Evolutionary conservation across 169 alveolate species (phyloP).

Genomic region (Miamiensis avidus): DNA sequence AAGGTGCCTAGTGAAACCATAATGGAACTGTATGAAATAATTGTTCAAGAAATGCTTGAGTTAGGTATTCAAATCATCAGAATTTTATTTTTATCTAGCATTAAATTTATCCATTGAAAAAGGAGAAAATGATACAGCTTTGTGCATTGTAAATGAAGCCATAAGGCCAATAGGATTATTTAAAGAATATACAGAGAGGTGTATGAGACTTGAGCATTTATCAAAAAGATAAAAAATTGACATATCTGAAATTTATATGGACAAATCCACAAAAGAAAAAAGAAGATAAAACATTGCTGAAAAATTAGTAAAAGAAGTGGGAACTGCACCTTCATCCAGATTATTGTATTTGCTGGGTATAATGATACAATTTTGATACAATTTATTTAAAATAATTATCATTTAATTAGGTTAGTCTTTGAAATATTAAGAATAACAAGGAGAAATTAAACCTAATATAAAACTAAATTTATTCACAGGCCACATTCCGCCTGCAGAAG

Average conservation of each 20-base stretch:
- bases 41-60: constrained; percentile 36
- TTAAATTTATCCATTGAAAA: too few relatives aligned
- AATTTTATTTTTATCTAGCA: background rate
- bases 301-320: constrained; percentile 4
- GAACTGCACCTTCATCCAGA: constrained; percentile 35
- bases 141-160: constrained; percentile 7
- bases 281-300: constrained; percentile 30
- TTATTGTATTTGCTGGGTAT: constrained; percentile 16
- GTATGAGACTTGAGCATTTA: constrained; percentile 34
- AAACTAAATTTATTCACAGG: constrained; percentile 27
- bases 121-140: constrained; percentile 32
- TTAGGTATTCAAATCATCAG: background rate
- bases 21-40: constrained; percentile 40
- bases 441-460: constrained; percentile 10
- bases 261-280: constrained; percentile 30
- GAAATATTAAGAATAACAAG: constrained; percentile 20
- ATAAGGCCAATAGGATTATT: constrained; percentile 2
- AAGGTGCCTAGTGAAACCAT: constrained; percentile 23
- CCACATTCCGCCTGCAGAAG: constrained; percentile 4
- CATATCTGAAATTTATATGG: constrained; percentile 26
- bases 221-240: constrained; percentile 29
- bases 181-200: constrained; percentile 38
- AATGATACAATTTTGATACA: background rate
- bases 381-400: background rate
- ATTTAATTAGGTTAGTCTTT: constrained; percentile 32